Conservation (phyloP, 768 basidiomycete genomes). For the Amanita rubescens region DNA sequence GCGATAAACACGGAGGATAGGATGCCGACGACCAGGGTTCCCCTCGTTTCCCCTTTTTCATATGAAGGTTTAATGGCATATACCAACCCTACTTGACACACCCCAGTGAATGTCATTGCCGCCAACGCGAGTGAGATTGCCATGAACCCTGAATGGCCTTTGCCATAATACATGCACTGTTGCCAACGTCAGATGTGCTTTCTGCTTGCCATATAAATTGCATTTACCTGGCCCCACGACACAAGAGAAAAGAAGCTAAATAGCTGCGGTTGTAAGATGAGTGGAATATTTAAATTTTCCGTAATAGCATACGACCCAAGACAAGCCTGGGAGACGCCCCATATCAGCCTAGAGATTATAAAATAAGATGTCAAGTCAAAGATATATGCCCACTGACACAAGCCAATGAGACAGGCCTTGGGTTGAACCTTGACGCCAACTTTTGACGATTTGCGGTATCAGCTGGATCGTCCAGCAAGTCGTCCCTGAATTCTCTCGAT, state of each 20-base stretch:
- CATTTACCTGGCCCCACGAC: conserved; percentile 58
- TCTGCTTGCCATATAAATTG: not conserved
- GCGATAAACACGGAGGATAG: conserved; percentile 51
- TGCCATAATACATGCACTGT: conserved; percentile 64
- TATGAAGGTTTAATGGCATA: conserved; percentile 46
- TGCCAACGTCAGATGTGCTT: not conserved
- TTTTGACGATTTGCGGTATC: conserved; percentile 70
- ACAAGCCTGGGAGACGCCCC: conserved; percentile 52
- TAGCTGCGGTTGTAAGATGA: conserved; percentile 60
- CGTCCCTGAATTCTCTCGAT: conserved; percentile 34
- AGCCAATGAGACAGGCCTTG: conserved; percentile 62
- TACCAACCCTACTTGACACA: conserved; percentile 52
- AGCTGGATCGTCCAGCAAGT: conserved; percentile 62
- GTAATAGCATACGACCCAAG: conserved; percentile 64
- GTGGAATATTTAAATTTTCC: conserved; percentile 62
- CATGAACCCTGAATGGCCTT: conserved; percentile 27
- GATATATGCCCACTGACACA: conserved; percentile 34
- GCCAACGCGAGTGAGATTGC: conserved; percentile 29
- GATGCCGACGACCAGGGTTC: conserved; percentile 54
- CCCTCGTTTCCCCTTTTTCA: conserved; percentile 21
- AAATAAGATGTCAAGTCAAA: not conserved
- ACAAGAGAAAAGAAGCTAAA: conserved; percentile 54
- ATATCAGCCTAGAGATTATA: conserved; percentile 38
- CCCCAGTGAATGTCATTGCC: conserved; percentile 40
- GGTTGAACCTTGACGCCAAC: conserved; percentile 57